Conservation (phyloP, 2,329 filamentous ascomycete genomes). For the Huntiella bhutanensis region DNA sequence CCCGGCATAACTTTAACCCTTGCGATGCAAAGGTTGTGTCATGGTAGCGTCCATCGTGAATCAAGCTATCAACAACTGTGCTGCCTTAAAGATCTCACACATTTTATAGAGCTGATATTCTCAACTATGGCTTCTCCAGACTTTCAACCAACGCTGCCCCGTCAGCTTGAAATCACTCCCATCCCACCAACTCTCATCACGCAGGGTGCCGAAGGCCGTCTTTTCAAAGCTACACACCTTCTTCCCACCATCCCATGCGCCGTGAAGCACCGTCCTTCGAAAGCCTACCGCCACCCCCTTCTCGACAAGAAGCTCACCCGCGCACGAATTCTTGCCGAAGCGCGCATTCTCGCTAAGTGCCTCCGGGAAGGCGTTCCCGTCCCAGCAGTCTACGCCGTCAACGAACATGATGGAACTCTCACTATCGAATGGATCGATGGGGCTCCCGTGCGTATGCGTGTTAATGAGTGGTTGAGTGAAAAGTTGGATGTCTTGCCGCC, state of each 20-base stretch:
- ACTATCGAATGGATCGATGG: constrained; percentile 75
- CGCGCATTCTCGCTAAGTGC: constrained; percentile 64
- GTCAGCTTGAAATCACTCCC: constrained; percentile 35
- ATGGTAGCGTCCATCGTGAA: no score
- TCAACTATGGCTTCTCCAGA: constrained; percentile 2
- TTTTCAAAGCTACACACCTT: constrained; percentile 77
- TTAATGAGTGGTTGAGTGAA: constrained; percentile 49
- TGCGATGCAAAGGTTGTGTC: no score
- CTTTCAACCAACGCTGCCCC: constrained; percentile 33
- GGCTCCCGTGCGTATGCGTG: constrained; percentile 44
- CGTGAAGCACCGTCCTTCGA: constrained; percentile 78
- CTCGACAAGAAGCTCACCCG: constrained; percentile 78
- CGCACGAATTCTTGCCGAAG: constrained; percentile 74
- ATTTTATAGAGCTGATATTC: neutral
- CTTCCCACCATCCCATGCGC: constrained; percentile 48
- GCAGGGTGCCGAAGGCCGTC: constrained; percentile 87
- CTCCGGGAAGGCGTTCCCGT: constrained; percentile 62
- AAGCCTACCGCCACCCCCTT: constrained; percentile 76
- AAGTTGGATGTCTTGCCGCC: constrained; percentile 20
- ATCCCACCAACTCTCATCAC: constrained; percentile 51
- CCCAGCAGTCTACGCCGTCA: constrained; percentile 57
- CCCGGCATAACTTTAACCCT: no score
- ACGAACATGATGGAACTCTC: constrained; percentile 49
- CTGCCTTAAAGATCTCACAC: no score
- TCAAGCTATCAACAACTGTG: no score